These are phyloP conservation scores for Boletales sp. DNA, from an alignment of 768 basidiomycete species.

Conservation along the genomic window DNA sequence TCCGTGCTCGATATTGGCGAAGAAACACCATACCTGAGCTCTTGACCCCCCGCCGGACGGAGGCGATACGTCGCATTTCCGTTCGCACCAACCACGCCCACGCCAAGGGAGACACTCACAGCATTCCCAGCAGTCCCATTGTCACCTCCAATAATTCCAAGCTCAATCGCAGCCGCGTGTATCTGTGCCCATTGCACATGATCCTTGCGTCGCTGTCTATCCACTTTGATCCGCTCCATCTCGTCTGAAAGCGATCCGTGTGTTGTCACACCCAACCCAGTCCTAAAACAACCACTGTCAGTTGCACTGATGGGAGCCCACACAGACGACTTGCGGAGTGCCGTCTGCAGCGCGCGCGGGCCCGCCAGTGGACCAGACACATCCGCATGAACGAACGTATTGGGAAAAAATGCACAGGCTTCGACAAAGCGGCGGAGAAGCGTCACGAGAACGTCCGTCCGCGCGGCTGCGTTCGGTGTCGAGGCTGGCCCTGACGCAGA, in stretches of 20 bases:
- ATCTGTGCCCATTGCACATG: slow-evolving; percentile 67
- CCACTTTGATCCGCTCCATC: slow-evolving; percentile 59
- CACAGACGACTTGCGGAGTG: slow-evolving; percentile 52
- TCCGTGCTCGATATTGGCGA: slow-evolving; percentile 29
- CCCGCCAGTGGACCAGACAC: slow-evolving; percentile 54
- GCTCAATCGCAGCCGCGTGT: slow-evolving; percentile 60
- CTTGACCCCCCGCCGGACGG: slow-evolving; percentile 30
- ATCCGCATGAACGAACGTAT: slow-evolving; percentile 49
- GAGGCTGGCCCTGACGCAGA: slow-evolving; percentile 34
- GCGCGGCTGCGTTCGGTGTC: slow-evolving; percentile 18
- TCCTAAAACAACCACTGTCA: not conserved
- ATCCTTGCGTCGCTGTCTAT: slow-evolving; percentile 59
- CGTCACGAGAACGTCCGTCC: slow-evolving; percentile 8
- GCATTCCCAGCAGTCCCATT: not conserved
- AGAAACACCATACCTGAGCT: slow-evolving; percentile 40
- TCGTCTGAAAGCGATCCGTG: slow-evolving; percentile 48
- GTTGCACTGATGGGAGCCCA: slow-evolving; percentile 40
- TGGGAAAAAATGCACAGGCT: slow-evolving; percentile 49
- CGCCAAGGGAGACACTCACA: not conserved
- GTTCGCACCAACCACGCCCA: slow-evolving; percentile 4
- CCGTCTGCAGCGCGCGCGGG: slow-evolving; percentile 54
- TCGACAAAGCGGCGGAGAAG: slow-evolving; percentile 49
- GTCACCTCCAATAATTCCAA: slow-evolving; percentile 40
- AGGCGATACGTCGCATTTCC: slow-evolving; percentile 23
- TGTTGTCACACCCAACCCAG: not conserved